Evolutionary conservation across 2,329 filamentous ascomycete genomes (phyloP).

Genomic region (Parascedosporium putredinis): DNA sequence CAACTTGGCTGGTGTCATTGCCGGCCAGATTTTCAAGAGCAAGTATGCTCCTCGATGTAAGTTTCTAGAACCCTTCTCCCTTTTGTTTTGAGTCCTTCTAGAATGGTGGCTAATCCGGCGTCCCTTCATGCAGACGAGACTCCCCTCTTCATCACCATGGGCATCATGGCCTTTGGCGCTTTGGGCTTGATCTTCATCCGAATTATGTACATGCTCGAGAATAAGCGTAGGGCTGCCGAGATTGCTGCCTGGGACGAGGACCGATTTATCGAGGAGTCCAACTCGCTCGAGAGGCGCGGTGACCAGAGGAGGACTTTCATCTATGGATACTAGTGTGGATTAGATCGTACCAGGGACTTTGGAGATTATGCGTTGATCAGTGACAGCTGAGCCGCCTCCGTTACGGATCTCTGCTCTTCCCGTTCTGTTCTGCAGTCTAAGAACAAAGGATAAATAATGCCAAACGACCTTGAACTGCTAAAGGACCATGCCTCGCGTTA

Average conservation of each 20-base stretch:
- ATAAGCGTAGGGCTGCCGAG: slow-evolving; percentile 9
- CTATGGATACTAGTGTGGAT: slow-evolving; percentile 2
- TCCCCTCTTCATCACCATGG: slow-evolving; percentile 12
- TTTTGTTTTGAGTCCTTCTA: background rate
- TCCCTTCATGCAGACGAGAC: slow-evolving; percentile 6
- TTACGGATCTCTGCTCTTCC: no score
- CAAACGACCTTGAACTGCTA: no score
- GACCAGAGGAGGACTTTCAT: slow-evolving; percentile 9
- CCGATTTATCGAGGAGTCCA: slow-evolving; percentile 6
- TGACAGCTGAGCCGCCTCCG: no score
- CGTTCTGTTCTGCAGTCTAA: no score
- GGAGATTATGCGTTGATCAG: no score
- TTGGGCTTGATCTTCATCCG: slow-evolving; percentile 11
- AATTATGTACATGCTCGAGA: slow-evolving; percentile 13
- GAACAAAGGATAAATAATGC: no score
- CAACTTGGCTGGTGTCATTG: slow-evolving; percentile 16
- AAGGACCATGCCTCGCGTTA: no score
- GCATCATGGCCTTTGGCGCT: slow-evolving; percentile 12
- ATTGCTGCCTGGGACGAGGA: slow-evolving; percentile 12
- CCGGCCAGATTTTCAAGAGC: slow-evolving; percentile 16
- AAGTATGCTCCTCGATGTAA: slow-evolving; percentile 14
- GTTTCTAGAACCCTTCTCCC: background rate
- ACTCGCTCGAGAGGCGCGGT: slow-evolving; percentile 6
- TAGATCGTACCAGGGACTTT: background rate
- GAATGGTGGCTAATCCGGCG: background rate